Conservation (phyloP, 106 monocot genomes). For the Dendrobium catenatum region DNA sequence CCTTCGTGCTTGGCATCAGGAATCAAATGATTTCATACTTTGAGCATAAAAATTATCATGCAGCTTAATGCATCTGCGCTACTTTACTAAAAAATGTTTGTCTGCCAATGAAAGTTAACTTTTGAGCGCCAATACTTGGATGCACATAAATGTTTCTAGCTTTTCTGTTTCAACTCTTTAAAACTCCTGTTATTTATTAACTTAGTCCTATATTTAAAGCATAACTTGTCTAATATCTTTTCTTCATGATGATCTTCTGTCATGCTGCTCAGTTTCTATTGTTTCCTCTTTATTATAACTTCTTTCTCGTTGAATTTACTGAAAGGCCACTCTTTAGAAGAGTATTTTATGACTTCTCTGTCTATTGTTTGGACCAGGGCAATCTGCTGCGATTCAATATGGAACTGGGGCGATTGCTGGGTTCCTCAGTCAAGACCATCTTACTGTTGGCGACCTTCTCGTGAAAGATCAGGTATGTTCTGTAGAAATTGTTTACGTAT, state of each 20-base stretch:
- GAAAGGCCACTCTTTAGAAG: background rate
- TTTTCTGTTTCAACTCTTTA: no score
- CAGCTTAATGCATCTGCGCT: no score
- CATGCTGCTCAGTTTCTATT: background rate
- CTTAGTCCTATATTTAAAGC: background rate
- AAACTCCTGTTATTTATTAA: background rate
- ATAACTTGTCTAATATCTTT: no score
- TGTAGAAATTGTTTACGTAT: background rate
- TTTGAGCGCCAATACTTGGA: no score
- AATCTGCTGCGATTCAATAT: constrained; percentile 70
- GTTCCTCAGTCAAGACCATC: constrained; percentile 66
- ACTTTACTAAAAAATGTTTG: no score
- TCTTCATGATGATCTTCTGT: no score
- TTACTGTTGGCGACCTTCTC: constrained; percentile 62
- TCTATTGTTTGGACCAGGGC: constrained; percentile 39
- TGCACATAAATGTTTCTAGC: no score
- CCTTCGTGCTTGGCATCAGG: no score
- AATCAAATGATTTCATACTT: no score
- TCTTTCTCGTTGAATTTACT: background rate
- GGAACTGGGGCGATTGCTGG: constrained; percentile 82
- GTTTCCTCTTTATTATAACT: background rate
- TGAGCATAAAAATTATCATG: no score
- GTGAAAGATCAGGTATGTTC: constrained; percentile 67
- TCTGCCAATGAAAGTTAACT: no score
- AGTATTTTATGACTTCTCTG: background rate